A percentile compares a stretch with the other conserved stretches of the same genome.
Conservation (phyloP, 2,329 filamentous ascomycete genomes). For the Fusarium pseudonygamai region DNA sequence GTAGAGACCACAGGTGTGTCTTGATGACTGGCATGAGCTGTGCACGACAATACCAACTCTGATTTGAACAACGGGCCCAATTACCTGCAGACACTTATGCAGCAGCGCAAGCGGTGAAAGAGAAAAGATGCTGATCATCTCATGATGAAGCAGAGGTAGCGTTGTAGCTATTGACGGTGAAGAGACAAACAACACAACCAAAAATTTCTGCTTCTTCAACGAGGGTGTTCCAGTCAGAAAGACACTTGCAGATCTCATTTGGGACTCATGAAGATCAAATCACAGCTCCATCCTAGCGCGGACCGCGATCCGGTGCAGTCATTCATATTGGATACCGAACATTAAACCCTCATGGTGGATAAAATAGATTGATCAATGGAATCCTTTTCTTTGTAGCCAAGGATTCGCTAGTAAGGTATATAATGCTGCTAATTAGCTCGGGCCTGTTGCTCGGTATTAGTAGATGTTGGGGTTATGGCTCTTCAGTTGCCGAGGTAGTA, state of each 20-base stretch:
- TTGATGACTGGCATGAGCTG: conserved; percentile 23
- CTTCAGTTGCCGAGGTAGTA: conserved; percentile 28
- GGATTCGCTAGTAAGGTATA: background rate
- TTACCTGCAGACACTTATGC: conserved; percentile 35
- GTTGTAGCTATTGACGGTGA: background rate
- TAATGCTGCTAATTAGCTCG: background rate
- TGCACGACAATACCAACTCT: conserved; percentile 20
- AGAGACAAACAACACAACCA: background rate
- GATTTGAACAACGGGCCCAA: conserved; percentile 21
- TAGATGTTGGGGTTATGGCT: background rate
- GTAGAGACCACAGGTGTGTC: conserved; percentile 33
- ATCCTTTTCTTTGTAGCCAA: conserved; percentile 11
- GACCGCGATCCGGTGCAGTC: conserved; percentile 14
- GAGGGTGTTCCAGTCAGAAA: conserved; percentile 1
- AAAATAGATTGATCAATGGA: conserved; percentile 18
- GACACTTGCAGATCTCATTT: conserved; percentile 24
- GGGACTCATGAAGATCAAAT: conserved; percentile 27
- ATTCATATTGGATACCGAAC: conserved; percentile 13
- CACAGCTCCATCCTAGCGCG: conserved; percentile 18
- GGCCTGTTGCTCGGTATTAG: background rate
- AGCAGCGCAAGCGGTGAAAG: conserved; percentile 41
- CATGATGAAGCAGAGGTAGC: conserved; percentile 16
- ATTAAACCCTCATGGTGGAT: conserved; percentile 22
- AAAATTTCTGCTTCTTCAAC: conserved; percentile 5
- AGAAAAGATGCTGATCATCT: conserved; percentile 10